These are phyloP conservation scores for Zymoseptoria brevis DNA, from an alignment of 2,329 filamentous ascomycete species.

Conservation along the genomic window DNA sequence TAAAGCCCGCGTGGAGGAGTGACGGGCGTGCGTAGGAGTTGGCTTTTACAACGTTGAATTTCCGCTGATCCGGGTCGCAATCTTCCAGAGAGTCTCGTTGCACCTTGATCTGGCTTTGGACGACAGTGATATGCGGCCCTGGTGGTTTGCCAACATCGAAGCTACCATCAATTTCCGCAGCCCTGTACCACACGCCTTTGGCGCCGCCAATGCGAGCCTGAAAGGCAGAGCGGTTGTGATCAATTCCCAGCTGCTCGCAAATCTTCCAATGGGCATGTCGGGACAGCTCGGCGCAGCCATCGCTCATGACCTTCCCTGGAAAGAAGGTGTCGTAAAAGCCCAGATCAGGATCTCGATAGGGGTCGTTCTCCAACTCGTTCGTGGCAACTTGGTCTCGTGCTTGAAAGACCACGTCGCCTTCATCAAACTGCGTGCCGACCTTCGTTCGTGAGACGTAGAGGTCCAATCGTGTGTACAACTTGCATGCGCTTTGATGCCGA, in stretches of 20 bases:
- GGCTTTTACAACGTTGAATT: slow-evolving; percentile 53
- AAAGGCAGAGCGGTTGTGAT: slow-evolving; percentile 53
- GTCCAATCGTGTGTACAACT: slow-evolving; percentile 37
- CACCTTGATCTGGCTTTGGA: slow-evolving; percentile 59
- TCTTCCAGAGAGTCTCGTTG: slow-evolving; percentile 5
- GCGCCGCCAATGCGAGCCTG: slow-evolving; percentile 65
- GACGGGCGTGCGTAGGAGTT: slow-evolving; percentile 45
- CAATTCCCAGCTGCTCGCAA: slow-evolving; percentile 43
- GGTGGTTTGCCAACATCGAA: slow-evolving; percentile 1
- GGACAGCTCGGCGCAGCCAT: slow-evolving; percentile 59
- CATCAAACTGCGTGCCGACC: slow-evolving; percentile 31
- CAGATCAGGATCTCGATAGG: slow-evolving; percentile 30
- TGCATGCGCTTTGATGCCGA: slow-evolving; percentile 31
- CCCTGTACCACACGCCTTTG: slow-evolving; percentile 66
- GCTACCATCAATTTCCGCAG: background rate
- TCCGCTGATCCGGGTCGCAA: slow-evolving; percentile 34
- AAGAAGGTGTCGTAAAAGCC: slow-evolving; percentile 4
- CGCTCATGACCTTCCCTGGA: slow-evolving; percentile 35
- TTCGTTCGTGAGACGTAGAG: slow-evolving; percentile 36
- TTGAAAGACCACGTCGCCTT: slow-evolving; percentile 28
- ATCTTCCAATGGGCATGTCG: slow-evolving; percentile 49
- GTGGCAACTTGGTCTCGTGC: slow-evolving; percentile 24
- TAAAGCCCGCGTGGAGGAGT: slow-evolving; percentile 58
- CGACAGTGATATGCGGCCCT: slow-evolving; percentile 43
- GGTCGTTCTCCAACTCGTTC: slow-evolving; percentile 26